Conservation (phyloP, 441 rosid species). For the Populus hybrid region DNA sequence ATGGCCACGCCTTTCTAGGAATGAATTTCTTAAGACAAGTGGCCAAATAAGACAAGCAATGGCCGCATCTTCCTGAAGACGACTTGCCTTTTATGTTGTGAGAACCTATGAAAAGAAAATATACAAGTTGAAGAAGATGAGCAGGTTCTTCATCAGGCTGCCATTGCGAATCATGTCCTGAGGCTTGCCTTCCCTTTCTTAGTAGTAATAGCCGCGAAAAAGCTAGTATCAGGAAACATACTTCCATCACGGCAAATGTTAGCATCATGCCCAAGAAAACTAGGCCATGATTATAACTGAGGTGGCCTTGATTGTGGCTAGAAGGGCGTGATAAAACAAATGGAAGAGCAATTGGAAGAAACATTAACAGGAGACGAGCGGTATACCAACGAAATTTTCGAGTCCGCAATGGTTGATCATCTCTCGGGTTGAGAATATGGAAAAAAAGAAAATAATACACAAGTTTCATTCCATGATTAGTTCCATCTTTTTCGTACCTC, state of each 20-base stretch:
- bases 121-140: slow-evolving; percentile 15
- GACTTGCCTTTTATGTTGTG: background rate
- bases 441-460: background rate
- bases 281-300: no score
- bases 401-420: background rate
- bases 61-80: no score
- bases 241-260: no score
- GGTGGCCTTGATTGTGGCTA: no score
- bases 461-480: background rate
- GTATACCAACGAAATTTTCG: background rate
- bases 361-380: background rate
- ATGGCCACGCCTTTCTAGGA: no score
- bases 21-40: no score
- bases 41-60: background rate
- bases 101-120: background rate
- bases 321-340: no score
- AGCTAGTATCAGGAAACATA: no score
- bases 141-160: background rate
- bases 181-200: no score
- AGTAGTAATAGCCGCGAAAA: no score
- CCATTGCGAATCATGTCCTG: background rate
- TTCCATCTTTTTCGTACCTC: background rate
- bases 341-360: no score
- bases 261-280: no score
- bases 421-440: background rate